Percentiles rank a stretch among this genome's conserved stretches.
phyloP scores from a whole-genome alignment of 164 flowering plant genomes.

The Buxus sempervirens region DNA sequence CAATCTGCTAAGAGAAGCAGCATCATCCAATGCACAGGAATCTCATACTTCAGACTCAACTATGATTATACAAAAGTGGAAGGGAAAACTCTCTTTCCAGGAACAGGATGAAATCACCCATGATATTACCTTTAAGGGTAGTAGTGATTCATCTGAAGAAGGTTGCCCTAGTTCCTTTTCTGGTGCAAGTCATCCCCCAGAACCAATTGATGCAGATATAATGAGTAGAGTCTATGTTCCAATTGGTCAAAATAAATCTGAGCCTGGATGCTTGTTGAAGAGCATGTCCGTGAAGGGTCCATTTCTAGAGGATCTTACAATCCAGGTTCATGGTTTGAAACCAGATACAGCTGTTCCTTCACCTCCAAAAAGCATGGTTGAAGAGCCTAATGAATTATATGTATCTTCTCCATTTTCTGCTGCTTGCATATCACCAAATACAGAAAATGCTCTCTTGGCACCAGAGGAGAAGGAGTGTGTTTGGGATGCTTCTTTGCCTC shows the following conservation, averaged over 20 bases:
- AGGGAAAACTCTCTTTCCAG: conserved; percentile 47
- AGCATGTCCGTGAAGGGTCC: conserved; percentile 71
- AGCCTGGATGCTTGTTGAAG: conserved; percentile 55
- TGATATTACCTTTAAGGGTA: conserved; percentile 41
- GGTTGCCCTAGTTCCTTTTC: conserved; percentile 53
- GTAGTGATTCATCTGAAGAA: conserved; percentile 56
- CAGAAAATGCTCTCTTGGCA: conserved; percentile 41
- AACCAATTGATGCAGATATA: conserved; percentile 71
- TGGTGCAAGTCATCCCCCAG: conserved; percentile 88
- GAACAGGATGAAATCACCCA: conserved; percentile 41
- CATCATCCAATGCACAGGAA: conserved; percentile 20
- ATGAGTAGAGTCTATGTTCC: conserved; percentile 68
- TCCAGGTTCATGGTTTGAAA: conserved; percentile 42
- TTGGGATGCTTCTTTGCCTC: conserved; percentile 97
- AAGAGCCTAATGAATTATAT: conserved; percentile 53
- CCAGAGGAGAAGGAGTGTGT: conserved; percentile 77
- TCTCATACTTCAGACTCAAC: conserved; percentile 27
- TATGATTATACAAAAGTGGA: conserved; percentile 32
- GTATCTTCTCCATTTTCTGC: conserved; percentile 44
- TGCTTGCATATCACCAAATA: conserved; percentile 58
- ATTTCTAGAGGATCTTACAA: conserved; percentile 55
- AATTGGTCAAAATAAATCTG: conserved; percentile 52
- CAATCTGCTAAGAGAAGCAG: conserved; percentile 17
- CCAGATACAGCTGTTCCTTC: conserved; percentile 36
- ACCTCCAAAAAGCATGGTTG: conserved; percentile 56